Base-by-base conservation (phyloP, 78 protist genomes). In the Dictyostelium brefeldianum region DNA sequence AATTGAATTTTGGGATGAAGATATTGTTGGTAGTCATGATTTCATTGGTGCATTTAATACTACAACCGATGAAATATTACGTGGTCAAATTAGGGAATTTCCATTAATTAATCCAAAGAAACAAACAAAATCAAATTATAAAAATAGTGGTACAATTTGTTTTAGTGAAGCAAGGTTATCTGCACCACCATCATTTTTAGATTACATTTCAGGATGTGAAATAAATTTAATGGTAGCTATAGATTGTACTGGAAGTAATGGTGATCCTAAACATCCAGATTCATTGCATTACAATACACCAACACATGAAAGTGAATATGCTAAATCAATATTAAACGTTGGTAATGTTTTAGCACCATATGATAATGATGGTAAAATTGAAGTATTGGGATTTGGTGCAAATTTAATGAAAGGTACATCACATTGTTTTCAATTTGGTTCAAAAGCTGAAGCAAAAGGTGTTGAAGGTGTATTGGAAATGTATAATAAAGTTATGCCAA, bases 241-340 rank as follows among this genome's bases (percentile, higher is more conserved):
- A 80, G 99, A 98, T 90, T 98, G 96, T 89, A 98, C 99, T 8
- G 97, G 78, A 18, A 69, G 92, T 51, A 98, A 98, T 78, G 96
- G 95, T 56, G 22, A 65, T 36, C 96, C 96, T 29, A 25, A 51
- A 3, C 0, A 25, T 6, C 43, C 95, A 15, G 11, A 3, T 20
- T 79, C 95, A 8, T 96, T 98, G 8, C 99, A 98, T 65, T 95
- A 96, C 87, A n/a, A 47, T 27, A 57, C 79, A 62, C 17, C 81
- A 25, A 1, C 27, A 36, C 25, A 84, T 78, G 29, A 84, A 78
- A 96, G 94, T 53, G 94, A 48, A 7, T 96, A 97, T 90, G 95
- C 80, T 12, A 14, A 41, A 15, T 96, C 96, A 46, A 94, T 97
- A 53, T 78, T 51, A 0, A 22, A 95, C 1, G 83, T 94, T 14